Evolutionary conservation across 192 early-diverging fungal species (phyloP), one percentile per base, ranked within the genome.

Genomic region (Coemansia sp.): DNA sequence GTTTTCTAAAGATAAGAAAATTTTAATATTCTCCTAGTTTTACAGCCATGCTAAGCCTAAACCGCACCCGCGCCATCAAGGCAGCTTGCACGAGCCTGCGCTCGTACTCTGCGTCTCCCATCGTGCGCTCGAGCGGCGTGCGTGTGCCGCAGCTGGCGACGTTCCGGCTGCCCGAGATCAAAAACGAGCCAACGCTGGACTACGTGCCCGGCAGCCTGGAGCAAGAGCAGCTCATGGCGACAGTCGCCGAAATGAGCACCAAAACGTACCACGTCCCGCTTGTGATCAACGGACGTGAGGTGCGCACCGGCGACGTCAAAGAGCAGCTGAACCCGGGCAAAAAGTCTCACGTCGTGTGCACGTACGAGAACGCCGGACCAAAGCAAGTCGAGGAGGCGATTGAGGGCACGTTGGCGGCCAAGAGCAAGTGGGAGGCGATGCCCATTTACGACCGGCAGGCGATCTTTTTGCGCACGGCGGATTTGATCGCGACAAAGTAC

Each of bases 391-490:
- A 87, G 51, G 78, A 87, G 74, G 96, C 96, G 28, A 97, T 98
- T 65, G 87, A 90, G 59, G 90, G 88, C 53, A 91, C 94, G 14
- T 81, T 96, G 57, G 82, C 69, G 19, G 94, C 92, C 57, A 93
- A 95, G 81, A 76, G 83, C 57, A 84, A 82, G 42, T 98, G 96
- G 96, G 96, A 96, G 80, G 82, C 86, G 55, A 87, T 96, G 85
- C 93, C 93, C 21, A 91, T 96, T 81, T 90, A 87, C 76, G 96
- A 97, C 68, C 93, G 96, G 62, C 88, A 89, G 67, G 91, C 94
- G 46, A 92, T 98, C 74, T 96, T 98, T 84, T 82, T 98, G 72
- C 94, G 96, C 81, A 95, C 96, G n/a, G 96, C 96, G 59, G 96
- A 98, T 75, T 80, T 98, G 52, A 72, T 94, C 8, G 59, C 92